Conservation (phyloP, 352 stramenopile species). For the Labyrinthula sp. region DNA sequence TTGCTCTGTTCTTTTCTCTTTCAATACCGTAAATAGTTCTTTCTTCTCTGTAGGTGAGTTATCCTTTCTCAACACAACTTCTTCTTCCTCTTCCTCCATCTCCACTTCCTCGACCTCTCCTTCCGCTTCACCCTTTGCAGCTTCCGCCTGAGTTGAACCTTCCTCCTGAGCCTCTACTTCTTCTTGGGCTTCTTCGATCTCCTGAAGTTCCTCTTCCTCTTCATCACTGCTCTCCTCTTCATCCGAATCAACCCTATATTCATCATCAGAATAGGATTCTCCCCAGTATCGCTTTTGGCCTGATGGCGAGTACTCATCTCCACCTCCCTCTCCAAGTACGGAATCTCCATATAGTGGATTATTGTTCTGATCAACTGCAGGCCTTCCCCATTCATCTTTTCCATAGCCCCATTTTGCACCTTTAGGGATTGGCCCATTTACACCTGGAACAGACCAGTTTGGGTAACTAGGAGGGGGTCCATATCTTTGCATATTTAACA, state of each 20-base stretch:
- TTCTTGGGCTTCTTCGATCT: constrained; percentile 1
- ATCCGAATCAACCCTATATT: background rate
- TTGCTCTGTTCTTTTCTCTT: background rate
- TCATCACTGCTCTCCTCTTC: background rate
- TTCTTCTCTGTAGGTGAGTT: background rate
- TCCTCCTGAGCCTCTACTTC: background rate
- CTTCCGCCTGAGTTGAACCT: background rate
- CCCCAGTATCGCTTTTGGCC: constrained; percentile 3
- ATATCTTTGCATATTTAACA: constrained; percentile 95
- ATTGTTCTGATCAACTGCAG: constrained; percentile 78
- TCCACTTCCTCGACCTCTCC: background rate
- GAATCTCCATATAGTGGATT: constrained; percentile 86
- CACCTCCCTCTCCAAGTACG: constrained; percentile 38
- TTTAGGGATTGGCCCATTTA: constrained; percentile 82
- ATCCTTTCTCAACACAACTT: background rate
- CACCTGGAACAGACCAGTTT: constrained; percentile 77
- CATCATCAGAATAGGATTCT: constrained; percentile 5
- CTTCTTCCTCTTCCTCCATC: background rate
- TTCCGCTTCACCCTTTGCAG: background rate
- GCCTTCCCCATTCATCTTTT: constrained; percentile 85
- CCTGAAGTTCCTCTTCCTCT: constrained; percentile 4
- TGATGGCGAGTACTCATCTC: background rate
- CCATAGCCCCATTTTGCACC: constrained; percentile 82
- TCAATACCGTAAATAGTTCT: background rate
- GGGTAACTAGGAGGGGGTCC: constrained; percentile 83